These are phyloP conservation scores for Cucurbita maxima DNA, from an alignment of 306 rosid genomes.

Conservation along the genomic window DNA sequence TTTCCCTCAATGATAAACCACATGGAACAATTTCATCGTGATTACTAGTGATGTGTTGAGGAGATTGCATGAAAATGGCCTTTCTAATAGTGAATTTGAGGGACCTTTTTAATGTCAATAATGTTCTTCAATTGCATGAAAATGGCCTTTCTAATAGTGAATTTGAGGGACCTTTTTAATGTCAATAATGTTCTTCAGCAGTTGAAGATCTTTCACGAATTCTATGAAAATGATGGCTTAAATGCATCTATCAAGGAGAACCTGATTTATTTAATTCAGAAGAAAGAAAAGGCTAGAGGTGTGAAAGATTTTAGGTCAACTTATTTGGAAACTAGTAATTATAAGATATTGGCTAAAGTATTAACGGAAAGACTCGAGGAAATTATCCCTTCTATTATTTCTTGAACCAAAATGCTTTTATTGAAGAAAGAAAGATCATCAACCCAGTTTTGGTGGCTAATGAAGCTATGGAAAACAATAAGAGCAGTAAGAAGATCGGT, in stretches of 20 bases:
- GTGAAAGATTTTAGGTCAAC: too few relatives aligned
- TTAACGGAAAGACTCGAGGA: not conserved
- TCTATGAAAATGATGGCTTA: too few relatives aligned
- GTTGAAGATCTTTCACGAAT: too few relatives aligned
- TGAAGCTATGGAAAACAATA: too few relatives aligned
- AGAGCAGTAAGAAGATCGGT: too few relatives aligned
- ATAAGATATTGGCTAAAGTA: not conserved
- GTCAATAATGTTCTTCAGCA: too few relatives aligned
- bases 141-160: not conserved
- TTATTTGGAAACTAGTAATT: not conserved
- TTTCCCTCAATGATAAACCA: not conserved
- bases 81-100: not conserved
- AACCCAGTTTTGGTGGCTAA: not conserved
- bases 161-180: too few relatives aligned
- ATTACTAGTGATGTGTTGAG: not conserved
- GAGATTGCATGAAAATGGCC: not conserved
- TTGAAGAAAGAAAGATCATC: not conserved
- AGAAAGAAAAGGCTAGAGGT: too few relatives aligned
- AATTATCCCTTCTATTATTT: not conserved
- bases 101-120: not conserved
- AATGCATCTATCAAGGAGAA: too few relatives aligned
- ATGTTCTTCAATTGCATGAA: too few relatives aligned
- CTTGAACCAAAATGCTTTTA: not conserved
- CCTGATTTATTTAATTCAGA: too few relatives aligned
- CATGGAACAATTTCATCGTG: not conserved